Evolutionary conservation across 1,284 basidiomycete species (phyloP), one percentile per base, ranked within the genome.

Genomic region (Afroboletus lepidellus): DNA sequence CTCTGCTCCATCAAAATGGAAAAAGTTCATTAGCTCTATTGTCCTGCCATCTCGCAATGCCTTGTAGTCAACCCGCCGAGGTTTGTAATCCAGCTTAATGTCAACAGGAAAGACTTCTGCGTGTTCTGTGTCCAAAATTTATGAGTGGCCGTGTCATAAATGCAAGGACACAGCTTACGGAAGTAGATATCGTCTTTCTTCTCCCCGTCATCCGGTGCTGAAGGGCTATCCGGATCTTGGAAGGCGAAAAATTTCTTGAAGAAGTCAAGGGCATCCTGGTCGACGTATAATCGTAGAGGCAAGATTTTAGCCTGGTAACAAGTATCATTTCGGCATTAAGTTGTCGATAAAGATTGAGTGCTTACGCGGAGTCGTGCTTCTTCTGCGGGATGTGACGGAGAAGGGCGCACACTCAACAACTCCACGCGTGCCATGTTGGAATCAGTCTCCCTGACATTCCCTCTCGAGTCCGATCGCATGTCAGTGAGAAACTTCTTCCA

Each of bases 1-100:
- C 70, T 98, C 96, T 3, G 96, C 91, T 0, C 93, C 96, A 62
- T 99, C 96, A 62, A 99, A 99, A 71, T 98, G 95, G 85, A 99
- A 99, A 69, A 99, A 98, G 69, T 99, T 99, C 96, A 99, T 98
- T 51, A 99, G 74, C 68, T 99, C 97, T 56, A 97, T 96, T 0
- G 94, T 94, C 67, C 81, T 84, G 13, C 97, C 97, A 61, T 95
- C 88, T 16, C 87, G 81, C 45, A 98, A 75, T n/a, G 94, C 95
- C 53, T 84, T 76, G 69, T 98, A 97, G 70, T 99, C 93, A 23
- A 99, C 94, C 5, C 95, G 85, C 55, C 98, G 92, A 42, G 97
- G 96, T 71, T 99, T 99, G 72, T 99, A 99, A 69, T 99, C 96
- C 9, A 99, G 77, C 73, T 98, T 98, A 60, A 99, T 75, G 63